These are phyloP conservation scores for Trichosporon sp. DNA, from an alignment of 1,284 basidiomycete genomes.

Conservation along the genomic window DNA sequence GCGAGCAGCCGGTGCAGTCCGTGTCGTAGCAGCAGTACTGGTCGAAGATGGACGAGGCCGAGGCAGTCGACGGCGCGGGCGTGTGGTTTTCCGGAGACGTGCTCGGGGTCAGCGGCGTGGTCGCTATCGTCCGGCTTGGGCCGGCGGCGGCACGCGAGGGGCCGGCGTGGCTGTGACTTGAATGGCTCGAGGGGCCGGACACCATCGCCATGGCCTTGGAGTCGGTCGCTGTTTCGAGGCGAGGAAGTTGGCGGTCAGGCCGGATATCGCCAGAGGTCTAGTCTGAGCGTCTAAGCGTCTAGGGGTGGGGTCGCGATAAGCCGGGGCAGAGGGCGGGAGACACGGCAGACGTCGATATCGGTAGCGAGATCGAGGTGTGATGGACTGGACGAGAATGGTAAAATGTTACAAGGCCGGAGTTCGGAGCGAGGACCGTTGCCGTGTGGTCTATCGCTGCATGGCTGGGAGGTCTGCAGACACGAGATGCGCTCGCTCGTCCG, in stretches of 20 bases:
- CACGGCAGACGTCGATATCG: background rate
- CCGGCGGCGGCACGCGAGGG: background rate
- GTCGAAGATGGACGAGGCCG: conserved; percentile 19
- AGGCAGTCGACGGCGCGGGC: background rate
- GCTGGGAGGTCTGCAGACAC: background rate
- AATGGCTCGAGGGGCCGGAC: background rate
- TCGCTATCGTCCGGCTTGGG: background rate
- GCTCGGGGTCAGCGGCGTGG: background rate
- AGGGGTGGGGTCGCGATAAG: background rate
- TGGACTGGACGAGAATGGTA: background rate
- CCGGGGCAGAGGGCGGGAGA: background rate
- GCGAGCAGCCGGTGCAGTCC: conserved; percentile 8
- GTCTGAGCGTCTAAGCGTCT: background rate
- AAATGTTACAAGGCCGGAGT: background rate
- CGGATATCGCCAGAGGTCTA: background rate
- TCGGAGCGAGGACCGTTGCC: background rate
- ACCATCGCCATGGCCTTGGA: background rate
- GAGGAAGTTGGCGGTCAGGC: background rate
- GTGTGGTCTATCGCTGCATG: background rate
- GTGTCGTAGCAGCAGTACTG: conserved; percentile 23
- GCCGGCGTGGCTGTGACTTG: background rate
- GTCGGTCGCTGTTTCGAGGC: background rate
- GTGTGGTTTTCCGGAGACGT: background rate
- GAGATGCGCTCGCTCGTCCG: background rate
- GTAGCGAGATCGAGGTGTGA: background rate